These are phyloP conservation scores for Chaetoceros tenuissimus DNA, from an alignment of 108 stramenopile genomes.

Conservation along the genomic window DNA sequence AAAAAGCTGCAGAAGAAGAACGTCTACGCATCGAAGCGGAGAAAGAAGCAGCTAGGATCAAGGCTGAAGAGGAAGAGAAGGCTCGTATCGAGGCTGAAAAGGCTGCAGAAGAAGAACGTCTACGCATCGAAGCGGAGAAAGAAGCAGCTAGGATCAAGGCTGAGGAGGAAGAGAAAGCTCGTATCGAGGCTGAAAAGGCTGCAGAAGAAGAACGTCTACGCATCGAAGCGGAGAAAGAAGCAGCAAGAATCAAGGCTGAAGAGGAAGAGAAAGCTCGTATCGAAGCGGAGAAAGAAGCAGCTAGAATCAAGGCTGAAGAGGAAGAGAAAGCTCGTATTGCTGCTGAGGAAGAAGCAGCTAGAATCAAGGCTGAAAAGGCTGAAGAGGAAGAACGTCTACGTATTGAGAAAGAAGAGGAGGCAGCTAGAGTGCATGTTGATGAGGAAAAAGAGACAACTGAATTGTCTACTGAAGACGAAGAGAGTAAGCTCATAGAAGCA, in stretches of 20 bases:
- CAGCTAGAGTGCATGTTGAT: not conserved
- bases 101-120: not conserved
- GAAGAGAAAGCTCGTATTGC: not conserved
- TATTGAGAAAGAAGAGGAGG: not conserved
- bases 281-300: not conserved
- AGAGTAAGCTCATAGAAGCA: not conserved
- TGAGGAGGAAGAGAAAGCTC: not conserved
- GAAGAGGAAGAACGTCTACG: not conserved
- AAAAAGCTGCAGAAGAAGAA: not conserved
- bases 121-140: not conserved
- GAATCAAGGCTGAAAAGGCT: not conserved
- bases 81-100: not conserved
- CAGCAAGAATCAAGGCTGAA: not conserved
- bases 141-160: not conserved
- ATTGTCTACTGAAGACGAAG: not conserved
- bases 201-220: not conserved
- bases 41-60: not conserved
- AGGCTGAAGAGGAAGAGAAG: not conserved
- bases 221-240: not conserved
- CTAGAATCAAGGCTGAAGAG: not conserved
- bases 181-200: not conserved
- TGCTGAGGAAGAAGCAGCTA: not conserved
- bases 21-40: not conserved
- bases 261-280: not conserved
- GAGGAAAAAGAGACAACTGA: not conserved